Evolutionary conservation across 805 yeast genomes (phyloP), one percentile per base, ranked within the genome.

Genomic region (Hanseniaspora clermontiae): DNA sequence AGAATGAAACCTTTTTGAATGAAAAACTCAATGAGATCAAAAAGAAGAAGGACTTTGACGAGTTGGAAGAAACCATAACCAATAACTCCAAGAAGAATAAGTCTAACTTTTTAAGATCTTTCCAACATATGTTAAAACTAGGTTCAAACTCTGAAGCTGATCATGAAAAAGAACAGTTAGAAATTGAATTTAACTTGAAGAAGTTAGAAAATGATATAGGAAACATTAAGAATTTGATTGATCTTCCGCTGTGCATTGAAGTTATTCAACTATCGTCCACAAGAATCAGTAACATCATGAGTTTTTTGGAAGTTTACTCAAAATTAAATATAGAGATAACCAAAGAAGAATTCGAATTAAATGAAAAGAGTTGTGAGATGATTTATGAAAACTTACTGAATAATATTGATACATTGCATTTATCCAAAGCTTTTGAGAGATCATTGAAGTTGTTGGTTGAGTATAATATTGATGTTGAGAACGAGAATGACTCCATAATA

Each of bases 341-440:
- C 4, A 38, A 27, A 15, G 57, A 53, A 19, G 57, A 53, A 29
- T 32, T 46, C 31, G 32, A 20, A 1, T 9, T 38, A 3, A 49
- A 53, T 39, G 43, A 65, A 60, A 57, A 58, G 49, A 63, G 60
- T 54, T 70, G 80, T 57, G 80, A 82, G 64, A 78, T 77, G n/a
- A 73, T 89, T 1, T 91, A 88, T 64, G 80, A 82, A 17, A 79
- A 77, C 38, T 76, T 85, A 51, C 69, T 91, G 8, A 77, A 76
- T 1, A 71, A 79, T 6, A 71, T 91, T 15, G 84, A 90, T 12
- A 74, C 74, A 17, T 73, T 78, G n/a, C 97, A 93, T 68, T 74
- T 93, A n/a, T 77, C 78, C 60, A 81, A 81, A 0, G 97, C 97
- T 0, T 93, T 93, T 66, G 82, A 81, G 43, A 84, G 81, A 62